These are phyloP conservation scores for Cladochytrium replicatum DNA, from an alignment of 192 early-diverging fungal genomes.

Conservation along the genomic window DNA sequence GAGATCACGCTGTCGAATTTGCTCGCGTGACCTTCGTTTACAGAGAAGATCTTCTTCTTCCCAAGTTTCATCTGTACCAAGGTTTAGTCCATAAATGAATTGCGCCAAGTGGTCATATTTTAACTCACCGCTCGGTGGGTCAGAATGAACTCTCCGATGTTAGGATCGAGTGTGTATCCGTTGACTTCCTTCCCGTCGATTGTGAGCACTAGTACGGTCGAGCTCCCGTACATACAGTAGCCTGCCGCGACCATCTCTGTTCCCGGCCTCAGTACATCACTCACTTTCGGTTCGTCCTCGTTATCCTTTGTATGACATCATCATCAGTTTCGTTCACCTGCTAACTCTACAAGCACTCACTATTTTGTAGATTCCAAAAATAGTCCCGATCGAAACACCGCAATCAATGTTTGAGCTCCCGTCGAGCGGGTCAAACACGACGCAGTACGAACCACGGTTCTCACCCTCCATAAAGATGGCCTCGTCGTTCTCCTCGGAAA, in stretches of 20 bases:
- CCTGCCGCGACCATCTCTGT: constrained; percentile 86
- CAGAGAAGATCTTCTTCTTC: constrained; percentile 88
- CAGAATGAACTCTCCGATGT: constrained; percentile 95
- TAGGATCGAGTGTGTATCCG: constrained; percentile 94
- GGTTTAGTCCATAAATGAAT: constrained; percentile 29
- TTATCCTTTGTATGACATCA: constrained; percentile 29
- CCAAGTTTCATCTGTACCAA: constrained; percentile 41
- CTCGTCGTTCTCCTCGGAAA: constrained; percentile 94
- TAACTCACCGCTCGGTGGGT: constrained; percentile 80
- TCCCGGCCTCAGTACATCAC: constrained; percentile 82
- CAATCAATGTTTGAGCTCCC: constrained; percentile 97
- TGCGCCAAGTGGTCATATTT: background rate
- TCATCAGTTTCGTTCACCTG: background rate
- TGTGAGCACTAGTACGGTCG: constrained; percentile 50
- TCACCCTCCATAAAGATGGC: constrained; percentile 76
- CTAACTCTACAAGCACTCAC: constrained; percentile 39
- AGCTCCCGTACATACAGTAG: constrained; percentile 97
- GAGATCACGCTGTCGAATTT: constrained; percentile 81
- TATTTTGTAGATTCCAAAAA: constrained; percentile 95
- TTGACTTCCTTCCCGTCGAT: constrained; percentile 65
- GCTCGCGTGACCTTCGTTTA: constrained; percentile 93
- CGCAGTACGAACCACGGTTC: constrained; percentile 80
- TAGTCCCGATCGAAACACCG: constrained; percentile 96
- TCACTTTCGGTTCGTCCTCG: constrained; percentile 15
- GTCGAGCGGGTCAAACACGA: constrained; percentile 96